Percentiles rank a stretch among this genome's conserved stretches.
phyloP scores from a whole-genome alignment of 495 filamentous ascomycete genomes.

The Annulohypoxylon nitens region DNA sequence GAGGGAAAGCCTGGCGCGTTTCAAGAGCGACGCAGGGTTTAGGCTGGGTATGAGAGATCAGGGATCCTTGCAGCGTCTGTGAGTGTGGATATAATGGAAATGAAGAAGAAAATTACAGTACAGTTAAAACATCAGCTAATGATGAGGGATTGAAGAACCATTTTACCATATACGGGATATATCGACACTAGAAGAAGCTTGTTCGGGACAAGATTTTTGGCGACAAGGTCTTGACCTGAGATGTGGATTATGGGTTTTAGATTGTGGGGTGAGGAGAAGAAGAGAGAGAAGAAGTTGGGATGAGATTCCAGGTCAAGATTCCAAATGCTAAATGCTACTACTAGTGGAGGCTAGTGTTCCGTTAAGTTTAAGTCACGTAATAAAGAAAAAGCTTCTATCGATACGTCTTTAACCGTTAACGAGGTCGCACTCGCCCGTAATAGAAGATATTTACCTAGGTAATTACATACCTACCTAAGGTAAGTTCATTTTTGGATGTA shows the following conservation, averaged over 20 bases:
- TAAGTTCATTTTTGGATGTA: background rate
- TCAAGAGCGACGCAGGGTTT: constrained; percentile 44
- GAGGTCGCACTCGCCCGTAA: background rate
- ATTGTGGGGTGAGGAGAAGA: background rate
- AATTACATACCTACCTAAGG: constrained; percentile 1
- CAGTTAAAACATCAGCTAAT: constrained; percentile 9
- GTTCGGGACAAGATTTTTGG: constrained; percentile 24
- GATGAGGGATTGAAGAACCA: background rate
- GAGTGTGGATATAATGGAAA: constrained; percentile 6
- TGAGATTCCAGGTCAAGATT: background rate
- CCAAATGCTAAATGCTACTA: background rate
- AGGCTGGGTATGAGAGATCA: constrained; percentile 27
- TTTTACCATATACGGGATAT: background rate
- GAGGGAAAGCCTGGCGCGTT: constrained; percentile 31
- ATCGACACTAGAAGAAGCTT: constrained; percentile 36
- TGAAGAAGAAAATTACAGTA: constrained; percentile 6
- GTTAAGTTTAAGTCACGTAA: background rate
- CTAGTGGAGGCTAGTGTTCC: background rate
- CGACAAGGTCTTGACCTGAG: constrained; percentile 7
- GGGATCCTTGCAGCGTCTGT: constrained; percentile 16
- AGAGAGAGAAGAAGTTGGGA: background rate
- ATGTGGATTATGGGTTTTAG: background rate
- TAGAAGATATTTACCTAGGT: background rate
- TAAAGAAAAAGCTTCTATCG: background rate
- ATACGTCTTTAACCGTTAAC: constrained; percentile 3